Base-by-base conservation (phyloP, 2,329 filamentous ascomycete species). In the Xylariaceae sp. region DNA sequence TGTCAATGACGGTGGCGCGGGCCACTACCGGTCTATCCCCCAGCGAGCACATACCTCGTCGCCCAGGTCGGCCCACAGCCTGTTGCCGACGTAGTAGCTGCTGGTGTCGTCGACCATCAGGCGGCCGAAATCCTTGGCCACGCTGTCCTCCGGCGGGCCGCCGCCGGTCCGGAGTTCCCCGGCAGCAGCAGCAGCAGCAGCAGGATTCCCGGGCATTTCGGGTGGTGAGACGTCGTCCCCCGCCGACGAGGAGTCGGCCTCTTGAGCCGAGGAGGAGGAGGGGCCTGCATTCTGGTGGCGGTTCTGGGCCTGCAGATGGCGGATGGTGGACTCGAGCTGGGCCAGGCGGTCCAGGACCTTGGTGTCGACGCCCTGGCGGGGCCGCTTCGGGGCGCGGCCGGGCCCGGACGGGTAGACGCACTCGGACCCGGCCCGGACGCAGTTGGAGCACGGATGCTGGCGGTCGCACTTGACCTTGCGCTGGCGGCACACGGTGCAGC, bases 31-130 rank as follows among this genome's bases (percentile, higher is more conserved):
- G n/a, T n/a, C n/a, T n/a, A n/a, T n/a, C n/a, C n/a, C n/a, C n/a
- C n/a, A n/a, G n/a, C n/a, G n/a, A n/a, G n/a, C n/a, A 32, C 47
- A 41, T 39, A 56, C 53, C 39, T 52, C 46, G 28, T 55, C 47
- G 22, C 47, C 54, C 38, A 57, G 27, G 29, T 46, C 48, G 24
- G 47, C 45, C 51, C 51, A 56, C 27, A 47, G 42, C 17, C 44
- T 31, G 42, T 52, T 54, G 23, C 42, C 39, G 11, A 47, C 38
- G 31, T 47, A 47, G 10, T 38, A 41, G 19, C 40, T 47, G 7
- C 42, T 38, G 13, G 42, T 37, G 23, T 45, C 43, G 13, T 38
- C 43, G 19, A 47, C 21, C 10, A 47, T 33, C 4, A 47, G 37
- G 5, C 40, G 36, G 29, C 43, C 44, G 7, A 45, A 9, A 16